phyloP scores from a whole-genome alignment of 2,329 filamentous ascomycete species.

The Aspergillus glaucus region DNA sequence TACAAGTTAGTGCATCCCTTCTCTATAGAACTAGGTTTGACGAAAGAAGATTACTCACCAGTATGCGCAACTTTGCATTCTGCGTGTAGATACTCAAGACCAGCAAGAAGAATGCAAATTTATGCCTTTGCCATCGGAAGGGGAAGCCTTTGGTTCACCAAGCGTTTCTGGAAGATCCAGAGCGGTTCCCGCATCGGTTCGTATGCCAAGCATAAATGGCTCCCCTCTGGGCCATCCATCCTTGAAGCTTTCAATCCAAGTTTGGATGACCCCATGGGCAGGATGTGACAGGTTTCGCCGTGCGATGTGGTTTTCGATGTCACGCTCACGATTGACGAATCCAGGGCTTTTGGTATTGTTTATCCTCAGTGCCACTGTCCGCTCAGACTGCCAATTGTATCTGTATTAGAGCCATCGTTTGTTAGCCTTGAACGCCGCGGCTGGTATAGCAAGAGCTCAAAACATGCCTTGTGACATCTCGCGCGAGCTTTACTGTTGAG shows the following conservation, averaged over 20 bases:
- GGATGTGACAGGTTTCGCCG: conserved; percentile 25
- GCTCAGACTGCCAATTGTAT: conserved; percentile 19
- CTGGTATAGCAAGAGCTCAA: conserved; percentile 10
- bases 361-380: conserved; percentile 22
- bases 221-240: conserved; percentile 22
- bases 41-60: conserved; percentile 20
- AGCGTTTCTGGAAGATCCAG: conserved; percentile 28
- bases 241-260: conserved; percentile 29
- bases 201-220: conserved; percentile 34
- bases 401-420: conserved; percentile 11
- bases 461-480: conserved; percentile 20
- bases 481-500: conserved; percentile 27
- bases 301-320: conserved; percentile 30
- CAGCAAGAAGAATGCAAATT: conserved; percentile 32
- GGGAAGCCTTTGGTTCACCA: conserved; percentile 23
- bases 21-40: conserved; percentile 4
- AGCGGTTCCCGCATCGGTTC: conserved; percentile 34
- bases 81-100: conserved; percentile 40
- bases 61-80: conserved; percentile 39
- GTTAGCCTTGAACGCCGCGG: conserved; percentile 14
- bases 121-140: conserved; percentile 29
- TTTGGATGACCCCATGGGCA: conserved; percentile 28
- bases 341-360: conserved; percentile 15
- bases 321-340: conserved; percentile 20
- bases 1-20: conserved; percentile 3